phyloP scores from a whole-genome alignment of 257 asterid species.

The Apocynum venetum region DNA sequence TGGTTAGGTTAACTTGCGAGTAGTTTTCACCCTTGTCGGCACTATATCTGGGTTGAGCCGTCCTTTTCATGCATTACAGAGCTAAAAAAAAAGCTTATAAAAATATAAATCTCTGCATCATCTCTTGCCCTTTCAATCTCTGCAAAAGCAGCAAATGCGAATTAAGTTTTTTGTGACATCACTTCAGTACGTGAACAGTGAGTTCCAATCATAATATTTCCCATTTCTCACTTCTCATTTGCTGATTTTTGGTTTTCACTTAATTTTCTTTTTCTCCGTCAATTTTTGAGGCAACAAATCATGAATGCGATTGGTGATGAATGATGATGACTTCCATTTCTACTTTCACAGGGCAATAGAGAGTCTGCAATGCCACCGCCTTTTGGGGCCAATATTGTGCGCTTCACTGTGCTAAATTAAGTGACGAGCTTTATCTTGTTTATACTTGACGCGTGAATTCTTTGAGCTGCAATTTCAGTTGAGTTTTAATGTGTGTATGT shows the following conservation, averaged over 20 bases:
- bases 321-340: constrained; percentile 1
- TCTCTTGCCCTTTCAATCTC: constrained; percentile 18
- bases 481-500: too few species aligned
- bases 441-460: neutral
- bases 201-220: constrained; percentile 19
- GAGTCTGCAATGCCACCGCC: neutral
- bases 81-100: neutral
- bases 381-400: neutral
- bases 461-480: neutral
- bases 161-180: constrained; percentile 25
- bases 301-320: neutral
- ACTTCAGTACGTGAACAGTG: constrained; percentile 27
- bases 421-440: too few species aligned
- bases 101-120: neutral
- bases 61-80: constrained; percentile 8
- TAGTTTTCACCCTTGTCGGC: constrained; percentile 16
- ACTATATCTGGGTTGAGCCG: constrained; percentile 1
- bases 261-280: neutral
- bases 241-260: neutral
- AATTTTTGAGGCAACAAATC: neutral
- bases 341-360: neutral
- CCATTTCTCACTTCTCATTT: neutral
- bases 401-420: neutral
- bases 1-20: constrained; percentile 1
- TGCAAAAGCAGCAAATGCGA: constrained; percentile 14